Base-by-base conservation (phyloP, 352 stramenopile genomes). In the Phytophthora palmivora region DNA sequence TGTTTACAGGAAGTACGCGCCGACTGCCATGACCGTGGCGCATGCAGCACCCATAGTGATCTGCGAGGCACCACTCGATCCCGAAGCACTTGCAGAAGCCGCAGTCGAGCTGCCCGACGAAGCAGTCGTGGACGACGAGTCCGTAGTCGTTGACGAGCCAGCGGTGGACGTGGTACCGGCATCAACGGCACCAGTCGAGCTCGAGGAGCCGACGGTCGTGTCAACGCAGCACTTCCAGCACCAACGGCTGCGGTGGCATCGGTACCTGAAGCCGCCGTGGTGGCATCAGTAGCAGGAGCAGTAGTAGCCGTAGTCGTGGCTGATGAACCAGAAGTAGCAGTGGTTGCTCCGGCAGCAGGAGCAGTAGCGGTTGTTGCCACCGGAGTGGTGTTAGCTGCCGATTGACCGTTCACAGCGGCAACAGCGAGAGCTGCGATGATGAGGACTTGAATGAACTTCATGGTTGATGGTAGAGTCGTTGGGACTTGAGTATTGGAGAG, bases 361-460 rank as follows among this genome's bases (percentile, higher is more conserved):
- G n/a, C n/a, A n/a, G n/a, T n/a, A n/a, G 57, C 43, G 46, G 50
- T 28, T 4, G 53, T 47, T 6, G 51, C 26, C 11, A 43, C 48
- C 1, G 61, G 54, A 4, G 33, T 32, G 8, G 63, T 68, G 32
- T 54, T 60, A 26, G 60, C 37, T 15, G 30, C 52, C 12, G 52
- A 52, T 12, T 78, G 70, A 10, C 53, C 70, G 37, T 65, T 75
- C 7, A 62, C 51, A 22, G 56, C 56, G 15, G 44, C 60, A n/a
- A 72, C 42, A 30, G 65, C 65, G 11, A 78, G 52, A 4, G 64
- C 61, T 21, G 61, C 65, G 18, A 78, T 49, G 14, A 62, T 46
- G 56, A 78, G 42, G 39, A 73, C 28, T 37, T 74, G 60, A 44
- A 72, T 53, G 52, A 75, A 56, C 65, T 78, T 67, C 65, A 78